Evolutionary conservation across 495 filamentous ascomycete species (phyloP), one percentile per base, ranked within the genome.

Genomic region (Penicillium egyptiacum): DNA sequence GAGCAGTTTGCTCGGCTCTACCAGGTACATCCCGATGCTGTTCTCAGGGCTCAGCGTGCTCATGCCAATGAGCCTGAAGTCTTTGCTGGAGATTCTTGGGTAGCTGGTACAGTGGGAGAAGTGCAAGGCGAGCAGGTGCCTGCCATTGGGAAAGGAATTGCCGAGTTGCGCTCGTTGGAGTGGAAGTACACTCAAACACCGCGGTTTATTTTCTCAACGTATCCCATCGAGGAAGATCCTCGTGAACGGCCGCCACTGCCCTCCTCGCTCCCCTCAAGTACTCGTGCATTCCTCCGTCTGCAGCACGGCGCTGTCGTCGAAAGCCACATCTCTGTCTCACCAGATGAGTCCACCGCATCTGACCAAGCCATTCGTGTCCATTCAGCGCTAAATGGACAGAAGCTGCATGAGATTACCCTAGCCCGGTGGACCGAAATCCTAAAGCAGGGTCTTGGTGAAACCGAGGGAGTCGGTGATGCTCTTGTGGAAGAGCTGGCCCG

Each of bases 121-220:
- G 63, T 75, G 2, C 71, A 77, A 26, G 66, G 74, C 4, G 63
- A 68, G 11, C 63, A 72, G 14, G 69, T 84, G 17, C 69, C 75
- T 0, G 75, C 81, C 19, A 82, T 91, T 41, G 52, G 62, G 25
- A 78, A 82, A 44, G 85, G 86, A 7, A 71, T 87, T 46, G 68
- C 76, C 5, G 88, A 92, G 72, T 62, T 95, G 37, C 76, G 69
- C 83, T 90, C 88, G 0, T 65, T 73, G 5, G 85, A 88, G 12
- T 96, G 90, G 89, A 86, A 88, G 61, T 95, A 86, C 68, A 81
- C 79, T 3, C 90, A 96, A 69, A 96, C 92, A 19, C 92, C 92
- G 0, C 83, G 87, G 62, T 96, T 97, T 67, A 88, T 82, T 23
- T 87, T 96, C 45, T 85, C 83, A 7, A 84, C 80, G 19, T 75